Evolutionary conservation across 495 filamentous ascomycete species (phyloP).

Genomic region (Neurospora sp.): DNA sequence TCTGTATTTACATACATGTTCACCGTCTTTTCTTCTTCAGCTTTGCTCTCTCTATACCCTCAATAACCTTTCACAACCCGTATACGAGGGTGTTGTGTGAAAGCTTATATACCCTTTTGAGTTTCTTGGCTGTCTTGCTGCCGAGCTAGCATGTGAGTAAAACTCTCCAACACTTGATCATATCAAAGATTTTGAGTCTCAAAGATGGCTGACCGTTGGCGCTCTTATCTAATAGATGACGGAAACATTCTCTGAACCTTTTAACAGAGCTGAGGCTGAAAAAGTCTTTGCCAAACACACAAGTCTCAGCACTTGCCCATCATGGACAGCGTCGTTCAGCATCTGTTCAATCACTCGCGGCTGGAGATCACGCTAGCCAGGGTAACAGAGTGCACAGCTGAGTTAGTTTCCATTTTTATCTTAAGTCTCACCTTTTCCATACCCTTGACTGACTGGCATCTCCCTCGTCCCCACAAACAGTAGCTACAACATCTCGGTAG

Average conservation of each 20-base stretch:
- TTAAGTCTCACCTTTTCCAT: conserved; percentile 1
- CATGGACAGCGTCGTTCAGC: conserved; percentile 13
- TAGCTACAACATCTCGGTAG: background rate
- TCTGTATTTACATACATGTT: background rate
- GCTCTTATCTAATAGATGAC: background rate
- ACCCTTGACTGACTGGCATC: background rate
- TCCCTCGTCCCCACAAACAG: background rate
- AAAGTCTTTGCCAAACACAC: background rate
- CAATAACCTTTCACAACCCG: background rate
- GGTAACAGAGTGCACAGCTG: conserved; percentile 8
- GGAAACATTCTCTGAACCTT: background rate
- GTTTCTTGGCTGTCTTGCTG: background rate
- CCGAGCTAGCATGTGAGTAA: background rate
- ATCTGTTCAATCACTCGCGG: conserved; percentile 10
- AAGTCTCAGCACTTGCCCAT: background rate
- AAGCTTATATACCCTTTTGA: background rate
- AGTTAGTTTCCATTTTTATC: conserved; percentile 10
- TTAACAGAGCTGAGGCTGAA: background rate
- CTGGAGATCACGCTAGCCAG: conserved; percentile 13
- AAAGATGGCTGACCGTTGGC: background rate
- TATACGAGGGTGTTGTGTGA: background rate
- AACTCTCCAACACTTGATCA: background rate
- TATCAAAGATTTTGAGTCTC: background rate
- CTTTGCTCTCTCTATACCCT: background rate
- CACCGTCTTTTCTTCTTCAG: background rate